Conservation (phyloP, 371 early-diverging fungal species). For the Fennellomyces sp. region DNA sequence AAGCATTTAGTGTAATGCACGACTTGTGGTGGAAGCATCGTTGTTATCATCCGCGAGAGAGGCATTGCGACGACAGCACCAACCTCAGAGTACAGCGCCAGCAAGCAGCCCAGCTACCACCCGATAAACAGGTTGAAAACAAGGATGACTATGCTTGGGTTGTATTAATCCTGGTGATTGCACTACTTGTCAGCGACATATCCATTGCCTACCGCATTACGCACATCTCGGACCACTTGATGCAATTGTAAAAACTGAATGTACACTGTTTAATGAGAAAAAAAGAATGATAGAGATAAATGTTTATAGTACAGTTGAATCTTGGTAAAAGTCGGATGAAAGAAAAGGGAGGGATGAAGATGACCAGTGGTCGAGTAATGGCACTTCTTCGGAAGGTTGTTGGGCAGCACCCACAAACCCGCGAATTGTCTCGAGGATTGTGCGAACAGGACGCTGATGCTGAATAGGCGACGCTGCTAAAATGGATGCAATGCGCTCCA, state of each 20-base stretch:
- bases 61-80: neutral
- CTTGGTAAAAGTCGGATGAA: no score
- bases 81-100: no score
- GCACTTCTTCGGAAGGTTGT: neutral
- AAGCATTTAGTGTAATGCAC: constrained; percentile 67
- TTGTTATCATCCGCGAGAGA: neutral
- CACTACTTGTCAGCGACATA: neutral
- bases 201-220: neutral
- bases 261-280: no score
- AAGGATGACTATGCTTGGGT: neutral
- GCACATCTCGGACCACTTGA: neutral
- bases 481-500: constrained; percentile 22
- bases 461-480: constrained; percentile 31
- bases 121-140: neutral
- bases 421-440: constrained; percentile 25
- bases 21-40: constrained; percentile 63
- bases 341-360: neutral
- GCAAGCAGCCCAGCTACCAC: neutral
- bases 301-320: no score
- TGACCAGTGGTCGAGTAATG: neutral
- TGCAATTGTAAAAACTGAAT: neutral
- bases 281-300: no score
- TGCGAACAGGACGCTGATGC: constrained; percentile 31
- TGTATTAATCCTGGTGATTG: neutral
- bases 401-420: neutral